Base-by-base conservation (phyloP, 371 early-diverging fungal species). In the Mortierella sp. region DNA sequence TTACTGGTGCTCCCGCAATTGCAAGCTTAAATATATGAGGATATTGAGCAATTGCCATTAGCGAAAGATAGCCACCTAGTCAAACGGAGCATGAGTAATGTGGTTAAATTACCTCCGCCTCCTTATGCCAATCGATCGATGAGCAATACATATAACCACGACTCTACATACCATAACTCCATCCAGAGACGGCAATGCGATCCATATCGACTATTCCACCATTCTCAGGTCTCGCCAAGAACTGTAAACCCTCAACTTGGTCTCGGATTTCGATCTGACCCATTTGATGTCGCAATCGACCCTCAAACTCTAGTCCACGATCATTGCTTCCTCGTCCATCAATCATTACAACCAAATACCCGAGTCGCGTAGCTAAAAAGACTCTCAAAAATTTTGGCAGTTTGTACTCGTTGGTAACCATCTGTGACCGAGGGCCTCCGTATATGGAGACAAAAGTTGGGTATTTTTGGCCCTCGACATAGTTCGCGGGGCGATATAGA, bases 1-100 rank as follows among this genome's bases (percentile, higher is more conserved):
- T 91, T 0, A 95, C 94, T 0, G 96, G 96, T 0, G 96, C 95
- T 2, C 94, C 94, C 3, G 94, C 92, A 71, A 95, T 86, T 0
- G 92, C 89, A 60, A 93, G 77, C 68, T 90, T 90, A 77, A 95
- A 93, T 14, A 88, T 66, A 32, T 89, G 77, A 3, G 93, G 90
- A 61, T 90, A 86, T 35, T 90, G 90, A 4, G 89, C 93, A 6
- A 94, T 43, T 0, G 88, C 93, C 88, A 94, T 91, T 22, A 94
- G 69, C 26, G 93, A 87, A 14, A 95, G 83, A 75, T 94, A 94
- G 1, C 96, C 96, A 37, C 94, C 88, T 83, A 70, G 22, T 8
- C 37, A 52, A n/a, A 24, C 6, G 35, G 35, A 35, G 35, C 35
- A 35, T 35, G 22, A 58, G 26, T 49, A 8, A 45, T 35, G 49